phyloP scores from a whole-genome alignment of 257 asterid genomes.

The Petunia secreta region DNA sequence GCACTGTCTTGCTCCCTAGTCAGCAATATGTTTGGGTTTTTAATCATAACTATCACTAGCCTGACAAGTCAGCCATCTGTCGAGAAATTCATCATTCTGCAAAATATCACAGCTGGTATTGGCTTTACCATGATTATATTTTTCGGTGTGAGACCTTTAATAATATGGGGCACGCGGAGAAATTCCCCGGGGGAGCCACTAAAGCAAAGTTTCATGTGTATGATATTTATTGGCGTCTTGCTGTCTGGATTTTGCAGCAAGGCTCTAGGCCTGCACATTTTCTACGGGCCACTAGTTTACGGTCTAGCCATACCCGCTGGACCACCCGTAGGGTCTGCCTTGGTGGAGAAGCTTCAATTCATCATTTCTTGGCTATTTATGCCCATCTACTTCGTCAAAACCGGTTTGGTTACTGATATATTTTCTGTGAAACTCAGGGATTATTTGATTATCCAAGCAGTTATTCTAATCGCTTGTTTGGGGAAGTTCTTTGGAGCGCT shows the following conservation, averaged over 20 bases:
- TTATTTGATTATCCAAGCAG: conserved; percentile 32
- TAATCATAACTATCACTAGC: conserved; percentile 26
- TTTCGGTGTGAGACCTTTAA: conserved; percentile 37
- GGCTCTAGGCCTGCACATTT: conserved; percentile 34
- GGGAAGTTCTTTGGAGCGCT: conserved; percentile 54
- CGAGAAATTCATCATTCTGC: not conserved
- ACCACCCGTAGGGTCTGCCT: conserved; percentile 55
- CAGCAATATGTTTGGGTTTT: conserved; percentile 39
- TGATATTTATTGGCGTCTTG: conserved; percentile 37
- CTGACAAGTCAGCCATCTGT: not conserved
- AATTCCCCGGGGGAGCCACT: conserved; percentile 37
- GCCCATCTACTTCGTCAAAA: conserved; percentile 52
- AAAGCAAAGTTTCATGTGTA: conserved; percentile 33
- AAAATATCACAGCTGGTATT: not conserved
- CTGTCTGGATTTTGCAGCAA: conserved; percentile 37
- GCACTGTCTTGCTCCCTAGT: conserved; percentile 38
- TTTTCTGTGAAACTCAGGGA: conserved; percentile 28
- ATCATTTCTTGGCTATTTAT: conserved; percentile 42
- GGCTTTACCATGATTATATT: conserved; percentile 22
- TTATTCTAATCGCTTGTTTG: conserved; percentile 38
- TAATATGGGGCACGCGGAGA: conserved; percentile 30
- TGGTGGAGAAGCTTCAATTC: conserved; percentile 46
- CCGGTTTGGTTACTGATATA: conserved; percentile 42
- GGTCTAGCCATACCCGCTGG: conserved; percentile 51
- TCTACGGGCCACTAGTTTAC: conserved; percentile 40